Evolutionary conservation across 305 asterid genomes (phyloP), one percentile per base, ranked within the genome.

Genomic region (Fraxinus paxiana): DNA sequence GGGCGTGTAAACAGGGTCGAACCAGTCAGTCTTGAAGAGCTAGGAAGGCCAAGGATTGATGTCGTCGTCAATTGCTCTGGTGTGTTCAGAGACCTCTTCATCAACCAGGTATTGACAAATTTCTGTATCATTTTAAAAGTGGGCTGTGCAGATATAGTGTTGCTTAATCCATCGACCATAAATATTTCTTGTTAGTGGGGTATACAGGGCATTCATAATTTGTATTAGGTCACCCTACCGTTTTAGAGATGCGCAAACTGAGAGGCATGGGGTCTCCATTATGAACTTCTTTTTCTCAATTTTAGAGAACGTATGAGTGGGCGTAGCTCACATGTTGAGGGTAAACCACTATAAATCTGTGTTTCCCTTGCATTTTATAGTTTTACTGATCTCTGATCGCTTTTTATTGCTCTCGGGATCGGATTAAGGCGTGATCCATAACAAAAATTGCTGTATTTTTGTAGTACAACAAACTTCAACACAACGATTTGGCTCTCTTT

Each of bases 11-110:
- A 95, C 88, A 85, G 88, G 5, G 99, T 94, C 5, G 98, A 96
- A 80, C 26, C 85, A 0, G 97, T 96, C 67, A 92, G 97, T 63
- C 92, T 96, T 20, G 98, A 96, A 87, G 99, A 96, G 91, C 98
- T 94, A 4, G 98, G 97, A 63, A 91, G 99, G 91, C 99, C 98
- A 5, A 92, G 98, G 84, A 81, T 95, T 41, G 97, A 95, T 84
- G 98, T 91, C 0, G 98, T 89, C 35, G 98, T 95, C 85, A 96
- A 96, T 80, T 96, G 98, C 82, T 96, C 98, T 2, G 99, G 98
- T 77, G 99, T 96, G 48, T 96, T 96, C 92, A 89, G 99, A 78
- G 99, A 96, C 81, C 97, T 96, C 81, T 96, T 96, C 91, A 94
- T 96, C 78, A 96, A 96, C 81, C 99, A 95, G 97, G 99, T 93